Evolutionary conservation across 1,139 yeast species (phyloP).

Genomic region (Yamadazyma triangularis): DNA sequence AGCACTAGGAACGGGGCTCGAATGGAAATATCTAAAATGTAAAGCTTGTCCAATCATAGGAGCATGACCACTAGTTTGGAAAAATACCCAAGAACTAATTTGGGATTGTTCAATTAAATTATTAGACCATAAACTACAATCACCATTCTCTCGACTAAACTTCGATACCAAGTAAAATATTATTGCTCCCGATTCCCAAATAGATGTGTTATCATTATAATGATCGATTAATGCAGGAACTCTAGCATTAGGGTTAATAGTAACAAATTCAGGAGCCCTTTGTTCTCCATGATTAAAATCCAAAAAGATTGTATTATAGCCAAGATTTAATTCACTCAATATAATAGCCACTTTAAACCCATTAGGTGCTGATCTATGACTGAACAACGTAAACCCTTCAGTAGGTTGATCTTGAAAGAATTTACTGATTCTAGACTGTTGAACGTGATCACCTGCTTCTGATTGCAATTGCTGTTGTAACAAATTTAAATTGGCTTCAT

Average conservation of each 20-base stretch:
- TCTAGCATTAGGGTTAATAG: conserved; percentile 90
- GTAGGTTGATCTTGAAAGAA: conserved; percentile 77
- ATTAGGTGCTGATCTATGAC: conserved; percentile 92
- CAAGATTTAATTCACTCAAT: conserved; percentile 74
- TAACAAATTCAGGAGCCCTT: conserved; percentile 86
- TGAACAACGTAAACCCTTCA: conserved; percentile 81
- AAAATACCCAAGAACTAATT: conserved; percentile 84
- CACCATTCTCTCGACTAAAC: conserved; percentile 65
- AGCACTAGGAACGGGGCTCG: conserved; percentile 82
- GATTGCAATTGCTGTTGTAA: conserved; percentile 41
- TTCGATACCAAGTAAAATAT: conserved; percentile 71
- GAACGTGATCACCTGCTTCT: conserved; percentile 30
- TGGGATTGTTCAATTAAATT: conserved; percentile 81
- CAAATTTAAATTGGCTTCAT: conserved; percentile 35
- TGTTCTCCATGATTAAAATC: conserved; percentile 91
- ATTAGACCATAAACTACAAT: conserved; percentile 76
- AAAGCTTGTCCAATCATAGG: conserved; percentile 98
- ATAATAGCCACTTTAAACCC: conserved; percentile 95
- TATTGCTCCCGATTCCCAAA: conserved; percentile 96
- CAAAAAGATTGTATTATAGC: conserved; percentile 76
- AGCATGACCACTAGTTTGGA: conserved; percentile 95
- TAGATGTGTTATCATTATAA: conserved; percentile 67
- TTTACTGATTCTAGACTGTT: conserved; percentile 58
- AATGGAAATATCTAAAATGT: conserved; percentile 88
- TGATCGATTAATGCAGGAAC: conserved; percentile 95